Conservation (phyloP, 805 yeast genomes). For the Wickerhamomyces queroliae region DNA sequence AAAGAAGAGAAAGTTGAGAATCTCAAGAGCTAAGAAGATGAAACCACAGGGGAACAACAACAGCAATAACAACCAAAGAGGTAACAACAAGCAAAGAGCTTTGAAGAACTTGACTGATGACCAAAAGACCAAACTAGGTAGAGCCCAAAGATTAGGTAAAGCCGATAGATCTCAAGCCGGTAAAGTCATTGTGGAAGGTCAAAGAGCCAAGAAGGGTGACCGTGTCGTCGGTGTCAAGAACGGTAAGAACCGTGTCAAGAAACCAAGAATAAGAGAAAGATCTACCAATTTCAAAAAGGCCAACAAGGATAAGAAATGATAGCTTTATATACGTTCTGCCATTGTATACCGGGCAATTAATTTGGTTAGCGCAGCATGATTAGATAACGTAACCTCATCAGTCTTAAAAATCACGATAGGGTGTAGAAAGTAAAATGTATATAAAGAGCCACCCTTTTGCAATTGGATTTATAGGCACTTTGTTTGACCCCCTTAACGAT, state of each 20-base stretch:
- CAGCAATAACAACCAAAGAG: slow-evolving; percentile 9
- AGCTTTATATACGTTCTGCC: no score
- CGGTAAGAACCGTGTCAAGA: slow-evolving; percentile 41
- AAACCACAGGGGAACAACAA: slow-evolving; percentile 12
- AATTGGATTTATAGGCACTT: background rate
- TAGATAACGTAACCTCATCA: background rate
- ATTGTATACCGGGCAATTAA: no score
- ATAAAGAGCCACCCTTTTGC: background rate
- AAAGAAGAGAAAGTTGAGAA: slow-evolving; percentile 60
- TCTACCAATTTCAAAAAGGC: slow-evolving; percentile 35
- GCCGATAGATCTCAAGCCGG: slow-evolving; percentile 75
- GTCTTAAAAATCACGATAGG: background rate
- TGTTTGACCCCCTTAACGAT: background rate
- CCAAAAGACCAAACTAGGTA: slow-evolving; percentile 73
- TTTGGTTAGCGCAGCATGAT: background rate
- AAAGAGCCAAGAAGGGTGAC: slow-evolving; percentile 68
- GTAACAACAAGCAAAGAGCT: slow-evolving; percentile 20
- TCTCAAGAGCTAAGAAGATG: slow-evolving; percentile 55
- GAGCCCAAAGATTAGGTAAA: slow-evolving; percentile 74
- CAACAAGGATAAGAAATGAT: slow-evolving; percentile 6
- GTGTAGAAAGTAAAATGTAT: background rate
- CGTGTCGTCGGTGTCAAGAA: slow-evolving; percentile 55
- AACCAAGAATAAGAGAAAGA: slow-evolving; percentile 41
- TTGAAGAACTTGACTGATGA: slow-evolving; percentile 43
- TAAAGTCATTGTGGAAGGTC: slow-evolving; percentile 57